Evolutionary conservation across 441 rosid species (phyloP), one percentile per base, ranked within the genome.

Genomic region (Populus tomentosa): DNA sequence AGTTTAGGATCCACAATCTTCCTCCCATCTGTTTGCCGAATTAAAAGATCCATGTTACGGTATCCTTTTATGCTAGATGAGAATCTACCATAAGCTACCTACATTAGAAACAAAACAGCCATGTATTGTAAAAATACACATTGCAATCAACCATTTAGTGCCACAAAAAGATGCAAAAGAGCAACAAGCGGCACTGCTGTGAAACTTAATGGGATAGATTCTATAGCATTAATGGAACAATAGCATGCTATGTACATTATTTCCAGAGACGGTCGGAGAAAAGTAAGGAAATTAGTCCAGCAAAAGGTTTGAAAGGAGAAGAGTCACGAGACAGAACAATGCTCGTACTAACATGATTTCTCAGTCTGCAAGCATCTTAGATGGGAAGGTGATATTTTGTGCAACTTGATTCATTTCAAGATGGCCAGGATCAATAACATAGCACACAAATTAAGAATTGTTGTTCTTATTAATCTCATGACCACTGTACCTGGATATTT

Each of bases 31-130:
- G 81, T 84, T 79, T 86, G 91, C 85, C 86, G 94, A 86, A 94
- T 81, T 83, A 94, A 91, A 36, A 91, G 82, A 75, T 93, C 98
- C 56, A 91, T 56, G 72, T 86, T 90, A 6, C 92, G 85, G 70
- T 81, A 81, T 50, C 95, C 89, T 50, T 85, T 86, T 30, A 78
- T 70, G 77, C 72, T 83, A 69, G 88, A 83, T 65, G 90, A 86
- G 84, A 94, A 90, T 78, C 97, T 86, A 36, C 94, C 97, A 82
- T 89, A 90, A 74, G 92, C 86, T 75, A 90, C 84, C 98, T 92
- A 80, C 69, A 82, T 20, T 67, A 68, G 74, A 40, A 78, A 76
- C 35, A 80, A 72, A 73, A 68, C 24, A 70, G 64, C 70, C 67
- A 70, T 56, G 16, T 72, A 56, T 69, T 32, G 72, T 74, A 73